Percentiles rank a stretch among this genome's conserved stretches.
Evolutionary conservation across 768 basidiomycete species (phyloP).

Genomic region (Suillus sp.): DNA sequence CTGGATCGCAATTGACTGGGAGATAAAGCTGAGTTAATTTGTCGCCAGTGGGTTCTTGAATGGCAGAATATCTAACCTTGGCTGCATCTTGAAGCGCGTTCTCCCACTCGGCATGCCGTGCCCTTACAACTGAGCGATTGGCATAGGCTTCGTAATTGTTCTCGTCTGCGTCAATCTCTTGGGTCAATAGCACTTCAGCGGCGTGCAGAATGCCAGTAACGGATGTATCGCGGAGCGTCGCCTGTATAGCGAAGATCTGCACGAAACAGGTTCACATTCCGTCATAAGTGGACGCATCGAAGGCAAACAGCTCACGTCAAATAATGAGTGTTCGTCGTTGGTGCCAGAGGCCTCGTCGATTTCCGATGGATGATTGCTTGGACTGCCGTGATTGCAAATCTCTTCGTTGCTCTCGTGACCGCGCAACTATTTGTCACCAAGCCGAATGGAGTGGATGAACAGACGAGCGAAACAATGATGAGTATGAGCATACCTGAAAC

Average conservation of each 20-base stretch:
- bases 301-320: constrained; percentile 1
- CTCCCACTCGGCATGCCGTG: background rate
- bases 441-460: background rate
- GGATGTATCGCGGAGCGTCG: background rate
- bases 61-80: background rate
- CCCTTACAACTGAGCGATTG: background rate
- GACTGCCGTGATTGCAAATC: background rate
- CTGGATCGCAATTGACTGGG: background rate
- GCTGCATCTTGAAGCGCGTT: background rate
- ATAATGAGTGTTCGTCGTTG: background rate
- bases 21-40: background rate
- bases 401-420: background rate
- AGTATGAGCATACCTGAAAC: background rate
- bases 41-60: background rate
- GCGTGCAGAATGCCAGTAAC: background rate
- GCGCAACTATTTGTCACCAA: background rate
- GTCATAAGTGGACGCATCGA: background rate
- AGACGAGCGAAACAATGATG: too few relatives aligned
- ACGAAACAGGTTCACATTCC: background rate
- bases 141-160: background rate
- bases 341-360: background rate
- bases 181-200: background rate
- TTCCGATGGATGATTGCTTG: background rate
- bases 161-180: background rate
- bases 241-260: background rate